Conservation (phyloP, 2,329 filamentous ascomycete species). For the Stenocarpella maydis region DNA sequence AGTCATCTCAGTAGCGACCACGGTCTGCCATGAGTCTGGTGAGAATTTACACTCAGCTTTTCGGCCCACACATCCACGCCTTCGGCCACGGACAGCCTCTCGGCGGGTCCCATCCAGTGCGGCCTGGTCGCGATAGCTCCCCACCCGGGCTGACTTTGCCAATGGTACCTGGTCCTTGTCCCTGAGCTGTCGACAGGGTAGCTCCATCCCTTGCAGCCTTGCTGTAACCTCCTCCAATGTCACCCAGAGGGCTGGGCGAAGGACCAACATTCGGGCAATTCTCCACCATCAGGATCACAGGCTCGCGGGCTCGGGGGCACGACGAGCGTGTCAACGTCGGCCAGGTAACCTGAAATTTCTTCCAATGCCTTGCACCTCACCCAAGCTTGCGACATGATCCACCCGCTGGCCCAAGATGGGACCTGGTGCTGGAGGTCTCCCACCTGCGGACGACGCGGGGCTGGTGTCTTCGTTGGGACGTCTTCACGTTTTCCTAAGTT, state of each 20-base stretch:
- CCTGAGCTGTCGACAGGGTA: conserved; percentile 32
- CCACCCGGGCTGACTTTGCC: no score
- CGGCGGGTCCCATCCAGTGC: background rate
- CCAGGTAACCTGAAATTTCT: background rate
- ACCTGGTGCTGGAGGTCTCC: background rate
- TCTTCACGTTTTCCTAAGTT: background rate
- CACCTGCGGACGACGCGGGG: background rate
- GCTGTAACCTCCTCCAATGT: conserved; percentile 13
- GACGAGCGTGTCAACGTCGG: background rate
- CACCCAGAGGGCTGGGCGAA: background rate
- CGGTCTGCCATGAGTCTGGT: background rate
- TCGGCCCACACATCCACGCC: conserved; percentile 23
- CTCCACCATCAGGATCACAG: conserved; percentile 16
- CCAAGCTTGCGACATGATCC: background rate
- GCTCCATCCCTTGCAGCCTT: conserved; percentile 26
- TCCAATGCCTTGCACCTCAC: background rate
- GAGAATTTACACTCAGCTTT: conserved; percentile 2
- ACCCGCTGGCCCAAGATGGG: background rate
- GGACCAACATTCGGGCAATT: background rate
- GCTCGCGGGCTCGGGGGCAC: background rate
- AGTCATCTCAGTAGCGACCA: conserved; percentile 9
- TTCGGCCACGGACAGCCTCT: conserved; percentile 2
- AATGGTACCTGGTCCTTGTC: conserved; percentile 9
- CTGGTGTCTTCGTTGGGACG: background rate
- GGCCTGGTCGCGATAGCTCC: no score